Percentiles rank a stretch among this genome's conserved stretches.
These are phyloP conservation scores for Sugiyamaella valdiviana DNA, from an alignment of 805 yeast genomes.

Conservation along the genomic window DNA sequence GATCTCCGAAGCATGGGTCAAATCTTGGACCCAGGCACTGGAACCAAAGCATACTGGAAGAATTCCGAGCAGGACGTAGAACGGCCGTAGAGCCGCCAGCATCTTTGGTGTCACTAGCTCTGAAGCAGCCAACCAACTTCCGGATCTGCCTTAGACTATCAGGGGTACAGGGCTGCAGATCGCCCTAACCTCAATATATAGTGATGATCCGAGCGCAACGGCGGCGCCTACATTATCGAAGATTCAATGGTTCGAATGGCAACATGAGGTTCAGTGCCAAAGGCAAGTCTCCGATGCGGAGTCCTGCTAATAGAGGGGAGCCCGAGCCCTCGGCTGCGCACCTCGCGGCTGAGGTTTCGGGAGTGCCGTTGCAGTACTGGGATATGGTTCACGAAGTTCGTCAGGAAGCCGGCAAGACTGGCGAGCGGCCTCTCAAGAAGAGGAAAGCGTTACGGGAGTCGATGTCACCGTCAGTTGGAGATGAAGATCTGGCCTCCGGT, in stretches of 20 bases:
- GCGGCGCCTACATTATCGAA: background rate
- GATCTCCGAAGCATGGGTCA: background rate
- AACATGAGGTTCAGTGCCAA: background rate
- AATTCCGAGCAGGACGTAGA: background rate
- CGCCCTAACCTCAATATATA: background rate
- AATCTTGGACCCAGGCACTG: background rate
- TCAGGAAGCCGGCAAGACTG: constrained; percentile 8
- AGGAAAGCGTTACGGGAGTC: background rate
- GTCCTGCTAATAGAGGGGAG: background rate
- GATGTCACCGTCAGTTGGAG: background rate
- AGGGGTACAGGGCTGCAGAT: background rate
- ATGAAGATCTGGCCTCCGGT: background rate
- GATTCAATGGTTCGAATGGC: background rate
- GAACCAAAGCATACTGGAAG: background rate
- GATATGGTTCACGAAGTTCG: constrained; percentile 16
- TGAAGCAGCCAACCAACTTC: background rate
- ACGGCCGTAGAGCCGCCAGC: no score
- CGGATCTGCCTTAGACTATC: background rate
- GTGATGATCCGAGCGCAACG: background rate
- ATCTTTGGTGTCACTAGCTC: no score
- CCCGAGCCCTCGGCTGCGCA: background rate
- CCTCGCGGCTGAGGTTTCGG: constrained; percentile 19
- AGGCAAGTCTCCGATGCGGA: background rate
- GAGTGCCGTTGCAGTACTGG: constrained; percentile 12
- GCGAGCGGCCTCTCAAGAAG: constrained; percentile 7